A percentile compares a stretch with the other conserved stretches of the same genome.
phyloP scores from a whole-genome alignment of 2,329 filamentous ascomycete genomes.

The Sporothrix humicola region DNA sequence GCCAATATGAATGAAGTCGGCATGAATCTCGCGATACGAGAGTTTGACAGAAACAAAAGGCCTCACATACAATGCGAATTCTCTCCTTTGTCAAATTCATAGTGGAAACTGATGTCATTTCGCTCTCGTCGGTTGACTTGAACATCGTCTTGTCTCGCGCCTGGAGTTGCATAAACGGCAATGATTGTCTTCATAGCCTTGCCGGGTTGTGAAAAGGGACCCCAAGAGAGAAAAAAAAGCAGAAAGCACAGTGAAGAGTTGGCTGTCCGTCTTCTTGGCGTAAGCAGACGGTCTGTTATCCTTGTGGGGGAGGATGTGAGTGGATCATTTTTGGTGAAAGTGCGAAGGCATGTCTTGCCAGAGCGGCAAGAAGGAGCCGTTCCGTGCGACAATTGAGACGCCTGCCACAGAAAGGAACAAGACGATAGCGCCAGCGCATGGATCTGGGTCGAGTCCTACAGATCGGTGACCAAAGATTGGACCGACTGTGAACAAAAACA shows the following conservation, averaged over 20 bases:
- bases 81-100: no score
- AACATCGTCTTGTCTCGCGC: not conserved
- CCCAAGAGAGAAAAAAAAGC: no score
- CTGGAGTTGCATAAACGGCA: no score
- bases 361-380: not conserved
- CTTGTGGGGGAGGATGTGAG: no score
- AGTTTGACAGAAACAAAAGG: not conserved
- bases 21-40: not conserved
- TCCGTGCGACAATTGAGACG: not conserved
- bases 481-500: no score
- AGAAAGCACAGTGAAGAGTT: not conserved
- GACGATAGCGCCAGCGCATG: not conserved
- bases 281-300: not conserved
- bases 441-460: not conserved
- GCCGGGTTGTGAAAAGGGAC: no score
- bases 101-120: not conserved
- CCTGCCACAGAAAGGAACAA: not conserved
- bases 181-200: not conserved
- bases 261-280: constrained; percentile 5
- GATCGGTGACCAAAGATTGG: not conserved
- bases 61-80: no score
- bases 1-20: not conserved
- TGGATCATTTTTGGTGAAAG: no score
- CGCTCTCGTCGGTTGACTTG: not conserved
- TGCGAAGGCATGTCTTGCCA: not conserved